Base-by-base conservation (phyloP, 2,329 filamentous ascomycete species). In the Epichloe coenophiala region DNA sequence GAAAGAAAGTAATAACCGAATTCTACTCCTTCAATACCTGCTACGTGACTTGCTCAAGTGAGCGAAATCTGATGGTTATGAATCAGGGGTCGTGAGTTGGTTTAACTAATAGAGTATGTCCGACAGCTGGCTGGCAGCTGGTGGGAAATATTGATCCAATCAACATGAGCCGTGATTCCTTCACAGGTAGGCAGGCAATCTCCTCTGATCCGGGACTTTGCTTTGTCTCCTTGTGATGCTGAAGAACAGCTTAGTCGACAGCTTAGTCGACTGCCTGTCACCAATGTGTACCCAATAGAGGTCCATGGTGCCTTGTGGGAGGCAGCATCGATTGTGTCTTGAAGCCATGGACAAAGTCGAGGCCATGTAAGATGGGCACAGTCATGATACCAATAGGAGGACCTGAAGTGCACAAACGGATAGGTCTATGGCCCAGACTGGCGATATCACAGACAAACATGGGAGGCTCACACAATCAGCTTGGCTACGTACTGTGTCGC, bases 51-150 rank as follows among this genome's bases (percentile, higher is more conserved):
- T 45, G 41, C 13, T 36, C 15, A 50, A 40, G 48, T 50, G 48
- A 50, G 48, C 42, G 23, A 21, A 36, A 40, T 50, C 15, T 50
- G 48, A 50, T 27, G 41, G 19, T 17, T 38, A 23, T 50, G 48
- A 50, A 50, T 50, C 48, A 45, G 36, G 42, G 36, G 17, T 40
- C 17, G 35, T n/a, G 39, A 31, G 9, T 19, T 39, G 39, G 13
- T 19, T n/a, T 19, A n/a, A 45, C 31, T 31, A n/a, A 13, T 36
- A 19, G 43, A 46, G n/a, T 46, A 47, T 54, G 46, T 39, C 39
- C 19, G 45, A 45, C 52, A 52, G 49, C 45, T 52, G 50, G 48
- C 44, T 45, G 42, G 54, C 42, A 49, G 23, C 41, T 47, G 43
- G 33, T 19, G 35, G 33, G 35, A 43, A 27, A 44, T 27, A 36